Conservation (phyloP, 2,329 filamentous ascomycete species). For the Ploettnerulaceae sp. region DNA sequence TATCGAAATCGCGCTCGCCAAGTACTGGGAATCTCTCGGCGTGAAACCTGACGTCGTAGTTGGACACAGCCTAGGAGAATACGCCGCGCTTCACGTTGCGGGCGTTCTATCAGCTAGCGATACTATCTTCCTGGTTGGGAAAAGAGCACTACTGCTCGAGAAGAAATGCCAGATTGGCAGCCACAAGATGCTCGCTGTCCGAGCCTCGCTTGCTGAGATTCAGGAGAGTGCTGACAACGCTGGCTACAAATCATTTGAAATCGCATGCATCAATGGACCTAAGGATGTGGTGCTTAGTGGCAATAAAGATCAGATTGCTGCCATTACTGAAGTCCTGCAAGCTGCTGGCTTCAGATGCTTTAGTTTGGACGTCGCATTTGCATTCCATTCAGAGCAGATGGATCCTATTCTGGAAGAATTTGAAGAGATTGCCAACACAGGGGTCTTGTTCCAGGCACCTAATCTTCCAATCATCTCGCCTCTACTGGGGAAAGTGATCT, state of each 20-base stretch:
- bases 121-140: constrained; percentile 67
- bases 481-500: constrained; percentile 54
- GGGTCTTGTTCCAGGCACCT: constrained; percentile 49
- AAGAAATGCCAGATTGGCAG: constrained; percentile 7
- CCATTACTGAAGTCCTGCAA: constrained; percentile 44
- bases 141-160: constrained; percentile 44
- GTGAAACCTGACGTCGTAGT: constrained; percentile 51
- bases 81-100: constrained; percentile 65
- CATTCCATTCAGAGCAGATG: constrained; percentile 62
- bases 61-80: constrained; percentile 69
- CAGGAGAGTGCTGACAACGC: constrained; percentile 37
- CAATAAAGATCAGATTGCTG: constrained; percentile 48
- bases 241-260: constrained; percentile 32
- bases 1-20: constrained; percentile 51
- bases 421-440: constrained; percentile 44
- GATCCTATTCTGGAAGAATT: constrained; percentile 58
- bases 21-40: constrained; percentile 51
- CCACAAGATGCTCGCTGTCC: constrained; percentile 39
- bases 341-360: constrained; percentile 53
- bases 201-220: constrained; percentile 34
- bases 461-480: constrained; percentile 64
- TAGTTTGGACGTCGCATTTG: constrained; percentile 58
- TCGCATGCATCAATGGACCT: constrained; percentile 71
- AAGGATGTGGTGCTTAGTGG: constrained; percentile 69
- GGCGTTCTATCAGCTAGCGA: constrained; percentile 69